A percentile compares a stretch with the other conserved stretches of the same genome.
These are phyloP conservation scores for Arthrinium puccinioides DNA, from an alignment of 2,329 filamentous ascomycete genomes.

Conservation along the genomic window DNA sequence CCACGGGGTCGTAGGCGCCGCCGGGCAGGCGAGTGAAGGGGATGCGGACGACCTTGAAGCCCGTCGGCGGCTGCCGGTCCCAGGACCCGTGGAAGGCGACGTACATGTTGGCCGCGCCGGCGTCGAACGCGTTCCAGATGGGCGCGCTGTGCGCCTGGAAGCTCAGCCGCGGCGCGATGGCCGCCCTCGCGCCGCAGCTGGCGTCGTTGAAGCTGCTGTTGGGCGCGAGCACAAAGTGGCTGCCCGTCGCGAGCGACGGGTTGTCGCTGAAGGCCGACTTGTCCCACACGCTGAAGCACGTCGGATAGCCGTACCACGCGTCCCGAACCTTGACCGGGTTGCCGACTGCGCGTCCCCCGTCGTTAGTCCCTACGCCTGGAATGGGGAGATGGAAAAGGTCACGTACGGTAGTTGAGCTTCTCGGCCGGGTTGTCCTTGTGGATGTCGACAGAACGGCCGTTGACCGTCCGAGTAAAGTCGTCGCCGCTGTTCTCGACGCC, in stretches of 20 bases:
- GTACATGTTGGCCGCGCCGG: slow-evolving; percentile 41
- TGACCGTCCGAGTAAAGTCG: slow-evolving; percentile 35
- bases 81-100: slow-evolving; percentile 56
- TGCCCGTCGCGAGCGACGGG: slow-evolving; percentile 10
- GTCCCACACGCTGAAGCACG: slow-evolving; percentile 51
- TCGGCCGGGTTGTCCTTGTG: slow-evolving; percentile 57
- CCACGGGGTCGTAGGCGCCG: slow-evolving; percentile 23
- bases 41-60: slow-evolving; percentile 30
- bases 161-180: slow-evolving; percentile 35
- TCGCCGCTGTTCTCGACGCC: slow-evolving; percentile 3
- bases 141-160: slow-evolving; percentile 56
- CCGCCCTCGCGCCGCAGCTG: slow-evolving; percentile 12
- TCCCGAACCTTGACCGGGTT: slow-evolving; percentile 19
- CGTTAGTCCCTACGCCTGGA: background rate
- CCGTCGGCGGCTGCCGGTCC: slow-evolving; percentile 29
- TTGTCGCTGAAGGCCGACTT: slow-evolving; percentile 25
- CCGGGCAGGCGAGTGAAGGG: slow-evolving; percentile 20
- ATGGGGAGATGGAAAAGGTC: background rate
- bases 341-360: slow-evolving; percentile 13
- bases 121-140: slow-evolving; percentile 53
- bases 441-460: slow-evolving; percentile 37
- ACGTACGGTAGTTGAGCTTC: slow-evolving; percentile 53
- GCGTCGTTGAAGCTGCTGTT: slow-evolving; percentile 11
- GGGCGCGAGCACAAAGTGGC: slow-evolving; percentile 12
- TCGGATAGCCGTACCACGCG: slow-evolving; percentile 50